A percentile compares a stretch with the other conserved stretches of the same genome.
These are phyloP conservation scores for Russula brevipes DNA, from an alignment of 768 basidiomycete species.

Conservation along the genomic window DNA sequence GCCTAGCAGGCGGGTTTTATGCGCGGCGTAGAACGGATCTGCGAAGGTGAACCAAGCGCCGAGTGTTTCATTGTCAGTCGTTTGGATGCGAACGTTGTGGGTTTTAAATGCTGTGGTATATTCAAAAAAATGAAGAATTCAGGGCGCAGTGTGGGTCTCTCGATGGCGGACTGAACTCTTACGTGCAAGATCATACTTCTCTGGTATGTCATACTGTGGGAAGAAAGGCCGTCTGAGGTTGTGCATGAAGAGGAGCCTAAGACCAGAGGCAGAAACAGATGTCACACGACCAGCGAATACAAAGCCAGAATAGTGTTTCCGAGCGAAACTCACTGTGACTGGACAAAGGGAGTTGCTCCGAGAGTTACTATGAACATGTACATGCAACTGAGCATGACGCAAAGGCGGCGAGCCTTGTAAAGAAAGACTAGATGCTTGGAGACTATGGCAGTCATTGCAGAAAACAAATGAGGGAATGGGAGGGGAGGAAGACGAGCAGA, in stretches of 20 bases:
- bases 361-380: constrained; percentile 50
- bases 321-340: constrained; percentile 54
- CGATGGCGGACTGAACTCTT: constrained; percentile 27
- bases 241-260: constrained; percentile 60
- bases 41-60: constrained; percentile 89
- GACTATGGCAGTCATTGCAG: constrained; percentile 8
- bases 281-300: constrained; percentile 28
- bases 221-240: constrained; percentile 56
- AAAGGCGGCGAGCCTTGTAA: constrained; percentile 29
- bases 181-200: constrained; percentile 81
- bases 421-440: constrained; percentile 23
- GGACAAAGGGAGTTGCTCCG: constrained; percentile 56
- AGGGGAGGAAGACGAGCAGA: not conserved
- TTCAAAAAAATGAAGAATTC: not conserved
- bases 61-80: constrained; percentile 69
- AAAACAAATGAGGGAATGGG: too few relatives aligned
- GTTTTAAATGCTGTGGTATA: constrained; percentile 44
- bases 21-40: constrained; percentile 47
- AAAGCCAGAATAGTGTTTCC: not conserved
- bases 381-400: constrained; percentile 41
- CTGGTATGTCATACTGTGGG: constrained; percentile 63
- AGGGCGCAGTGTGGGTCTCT: not conserved
- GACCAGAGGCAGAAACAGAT: constrained; percentile 9
- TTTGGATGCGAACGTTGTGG: constrained; percentile 61
- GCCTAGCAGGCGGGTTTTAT: constrained; percentile 33